A percentile compares a stretch with the other conserved stretches of the same genome.
Evolutionary conservation across 1,139 yeast species (phyloP).

Genomic region (Yarrowia galli): DNA sequence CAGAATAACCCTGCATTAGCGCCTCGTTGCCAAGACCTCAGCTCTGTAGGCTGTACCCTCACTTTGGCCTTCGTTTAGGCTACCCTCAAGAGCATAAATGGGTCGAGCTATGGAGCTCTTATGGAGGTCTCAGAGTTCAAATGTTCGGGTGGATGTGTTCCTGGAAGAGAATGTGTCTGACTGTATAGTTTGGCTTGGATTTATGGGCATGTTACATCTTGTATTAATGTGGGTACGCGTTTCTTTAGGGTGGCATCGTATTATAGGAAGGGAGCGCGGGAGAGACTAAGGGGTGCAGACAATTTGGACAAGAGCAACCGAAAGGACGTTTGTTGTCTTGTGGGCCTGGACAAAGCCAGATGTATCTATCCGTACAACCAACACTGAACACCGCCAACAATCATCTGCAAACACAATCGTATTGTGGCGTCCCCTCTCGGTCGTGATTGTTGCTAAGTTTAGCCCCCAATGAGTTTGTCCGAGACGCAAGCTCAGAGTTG

Average conservation of each 20-base stretch:
- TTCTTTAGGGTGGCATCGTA: neutral
- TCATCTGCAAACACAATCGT: neutral
- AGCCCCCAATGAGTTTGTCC: neutral
- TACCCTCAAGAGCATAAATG: neutral
- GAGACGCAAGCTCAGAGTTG: neutral
- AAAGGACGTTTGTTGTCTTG: too few relatives aligned
- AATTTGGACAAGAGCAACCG: neutral
- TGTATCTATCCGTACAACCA: too few relatives aligned
- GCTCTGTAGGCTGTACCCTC: neutral
- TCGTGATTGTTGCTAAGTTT: neutral
- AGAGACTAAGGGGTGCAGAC: slow-evolving; percentile 3
- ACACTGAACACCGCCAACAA: too few relatives aligned
- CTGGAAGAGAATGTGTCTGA: slow-evolving; percentile 3
- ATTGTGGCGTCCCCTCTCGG: slow-evolving; percentile 14
- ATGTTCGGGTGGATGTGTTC: neutral
- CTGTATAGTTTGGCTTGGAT: slow-evolving; percentile 11
- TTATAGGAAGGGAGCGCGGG: slow-evolving; percentile 8
- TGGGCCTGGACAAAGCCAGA: too few relatives aligned
- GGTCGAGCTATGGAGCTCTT: too few relatives aligned
- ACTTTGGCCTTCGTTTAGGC: neutral
- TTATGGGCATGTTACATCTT: too few relatives aligned
- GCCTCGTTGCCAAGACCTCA: slow-evolving; percentile 23
- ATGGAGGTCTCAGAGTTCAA: neutral
- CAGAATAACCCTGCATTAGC: slow-evolving; percentile 26
- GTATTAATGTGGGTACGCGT: neutral